Percentiles rank a stretch among this genome's conserved stretches.
phyloP scores from a whole-genome alignment of 371 early-diverging fungal species.

The Mucor lusitanicus region DNA sequence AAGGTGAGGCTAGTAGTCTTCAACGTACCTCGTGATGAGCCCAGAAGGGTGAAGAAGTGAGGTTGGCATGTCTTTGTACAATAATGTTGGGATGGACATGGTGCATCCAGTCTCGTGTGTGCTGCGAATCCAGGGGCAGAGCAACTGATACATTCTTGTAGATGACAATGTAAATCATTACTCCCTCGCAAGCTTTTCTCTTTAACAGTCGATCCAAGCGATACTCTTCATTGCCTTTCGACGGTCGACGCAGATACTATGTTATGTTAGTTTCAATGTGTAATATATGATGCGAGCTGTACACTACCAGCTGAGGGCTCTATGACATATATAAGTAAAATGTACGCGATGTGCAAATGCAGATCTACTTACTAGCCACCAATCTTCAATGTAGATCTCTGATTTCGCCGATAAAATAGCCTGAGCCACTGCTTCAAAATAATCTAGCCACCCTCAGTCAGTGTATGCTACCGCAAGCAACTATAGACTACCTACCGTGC shows the following conservation, averaged over 20 bases:
- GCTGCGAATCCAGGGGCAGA: conserved; percentile 77
- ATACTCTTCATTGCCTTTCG: conserved; percentile 70
- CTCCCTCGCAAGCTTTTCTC: conserved; percentile 84
- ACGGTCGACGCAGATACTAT: conserved; percentile 80
- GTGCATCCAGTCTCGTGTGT: conserved; percentile 79
- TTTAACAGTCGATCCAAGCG: conserved; percentile 83
- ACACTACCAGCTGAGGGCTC: conserved; percentile 69
- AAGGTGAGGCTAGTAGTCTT: too few relatives aligned
- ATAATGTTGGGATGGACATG: conserved; percentile 78
- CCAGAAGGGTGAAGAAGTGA: conserved; percentile 70
- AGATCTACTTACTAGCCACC: conserved; percentile 70
- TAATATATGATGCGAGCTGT: neutral
- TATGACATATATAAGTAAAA: neutral
- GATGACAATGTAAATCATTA: conserved; percentile 85
- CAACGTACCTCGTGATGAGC: conserved; percentile 63
- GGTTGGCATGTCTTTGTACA: conserved; percentile 32
- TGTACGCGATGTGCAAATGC: neutral
- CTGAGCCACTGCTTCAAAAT: conserved; percentile 78
- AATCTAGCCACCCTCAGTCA: conserved; percentile 43
- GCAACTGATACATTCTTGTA: conserved; percentile 86
- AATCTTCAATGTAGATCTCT: conserved; percentile 86
- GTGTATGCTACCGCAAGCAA: neutral
- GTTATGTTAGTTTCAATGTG: neutral
- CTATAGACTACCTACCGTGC: conserved; percentile 28
- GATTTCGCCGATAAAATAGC: conserved; percentile 77